These are phyloP conservation scores for Rhynchosporium agropyri DNA, from an alignment of 2,329 filamentous ascomycete genomes.

Conservation along the genomic window DNA sequence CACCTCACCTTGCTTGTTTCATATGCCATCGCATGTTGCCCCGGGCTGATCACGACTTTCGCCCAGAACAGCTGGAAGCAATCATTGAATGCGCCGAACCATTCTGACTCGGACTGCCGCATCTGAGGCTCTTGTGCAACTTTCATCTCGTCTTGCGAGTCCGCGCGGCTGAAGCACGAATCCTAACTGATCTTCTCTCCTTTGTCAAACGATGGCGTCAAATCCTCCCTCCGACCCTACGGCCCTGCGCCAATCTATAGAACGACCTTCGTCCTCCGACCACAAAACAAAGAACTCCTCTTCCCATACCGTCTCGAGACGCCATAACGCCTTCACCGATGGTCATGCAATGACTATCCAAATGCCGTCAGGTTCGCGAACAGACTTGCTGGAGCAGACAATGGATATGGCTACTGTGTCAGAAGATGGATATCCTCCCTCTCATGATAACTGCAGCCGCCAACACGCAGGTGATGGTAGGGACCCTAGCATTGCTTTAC, in stretches of 20 bases:
- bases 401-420: constrained; percentile 12
- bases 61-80: not conserved
- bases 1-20: constrained; percentile 6
- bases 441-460: constrained; percentile 36
- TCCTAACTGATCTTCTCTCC: constrained; percentile 8
- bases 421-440: constrained; percentile 31
- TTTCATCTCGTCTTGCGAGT: not conserved
- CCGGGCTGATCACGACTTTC: constrained; percentile 11
- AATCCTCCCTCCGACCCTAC: constrained; percentile 29
- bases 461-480: constrained; percentile 26
- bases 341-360: constrained; percentile 25
- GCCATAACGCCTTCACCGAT: constrained; percentile 6
- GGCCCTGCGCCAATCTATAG: constrained; percentile 36
- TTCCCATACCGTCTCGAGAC: constrained; percentile 19
- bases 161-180: constrained; percentile 14
- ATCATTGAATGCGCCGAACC: constrained; percentile 12
- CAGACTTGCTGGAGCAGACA: constrained; percentile 19
- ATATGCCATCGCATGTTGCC: constrained; percentile 10
- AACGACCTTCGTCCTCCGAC: constrained; percentile 29
- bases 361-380: constrained; percentile 24
- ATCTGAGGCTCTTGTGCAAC: constrained; percentile 11
- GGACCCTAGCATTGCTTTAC: constrained; percentile 36
- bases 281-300: constrained; percentile 18
- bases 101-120: constrained; percentile 13
- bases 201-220: constrained; percentile 34